A percentile compares a stretch with the other conserved stretches of the same genome.
phyloP scores from a whole-genome alignment of 352 stramenopile species.

The Pythium apleroticum region DNA sequence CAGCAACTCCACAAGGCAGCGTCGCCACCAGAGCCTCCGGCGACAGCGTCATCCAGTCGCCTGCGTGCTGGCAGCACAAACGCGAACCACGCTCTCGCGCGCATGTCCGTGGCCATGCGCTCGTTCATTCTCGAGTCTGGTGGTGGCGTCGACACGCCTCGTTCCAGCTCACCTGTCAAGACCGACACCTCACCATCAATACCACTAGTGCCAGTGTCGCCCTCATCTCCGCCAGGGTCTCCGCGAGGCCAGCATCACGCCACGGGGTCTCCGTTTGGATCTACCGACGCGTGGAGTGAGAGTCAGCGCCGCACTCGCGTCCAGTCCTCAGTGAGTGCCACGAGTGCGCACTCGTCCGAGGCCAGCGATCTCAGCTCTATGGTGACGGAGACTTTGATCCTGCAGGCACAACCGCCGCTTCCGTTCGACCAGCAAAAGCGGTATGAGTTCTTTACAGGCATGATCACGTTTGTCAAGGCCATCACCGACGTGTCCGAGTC shows the following conservation, averaged over 20 bases:
- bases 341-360: slow-evolving; percentile 26
- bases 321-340: slow-evolving; percentile 26
- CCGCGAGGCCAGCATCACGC: slow-evolving; percentile 1
- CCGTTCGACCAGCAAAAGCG: slow-evolving; percentile 42
- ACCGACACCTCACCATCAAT: background rate
- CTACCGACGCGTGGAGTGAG: slow-evolving; percentile 26
- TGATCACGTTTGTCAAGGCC: slow-evolving; percentile 81
- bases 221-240: slow-evolving; percentile 8
- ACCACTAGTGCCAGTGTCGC: background rate
- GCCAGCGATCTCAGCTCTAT: slow-evolving; percentile 19
- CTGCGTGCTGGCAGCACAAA: slow-evolving; percentile 30
- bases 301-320: slow-evolving; percentile 18
- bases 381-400: slow-evolving; percentile 20
- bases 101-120: slow-evolving; percentile 79
- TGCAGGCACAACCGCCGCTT: slow-evolving; percentile 30
- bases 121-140: slow-evolving; percentile 67
- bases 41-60: slow-evolving; percentile 16
- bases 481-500: slow-evolving; percentile 81
- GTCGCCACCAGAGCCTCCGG: slow-evolving; percentile 45
- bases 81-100: slow-evolving; percentile 45
- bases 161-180: slow-evolving; percentile 7
- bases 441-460: slow-evolving; percentile 80
- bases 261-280: slow-evolving; percentile 15
- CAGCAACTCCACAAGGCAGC: slow-evolving; percentile 51
- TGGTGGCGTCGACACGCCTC: background rate